Evolutionary conservation across 306 rosid genomes (phyloP), one percentile per base, ranked within the genome.

Genomic region (Geum urbanum): DNA sequence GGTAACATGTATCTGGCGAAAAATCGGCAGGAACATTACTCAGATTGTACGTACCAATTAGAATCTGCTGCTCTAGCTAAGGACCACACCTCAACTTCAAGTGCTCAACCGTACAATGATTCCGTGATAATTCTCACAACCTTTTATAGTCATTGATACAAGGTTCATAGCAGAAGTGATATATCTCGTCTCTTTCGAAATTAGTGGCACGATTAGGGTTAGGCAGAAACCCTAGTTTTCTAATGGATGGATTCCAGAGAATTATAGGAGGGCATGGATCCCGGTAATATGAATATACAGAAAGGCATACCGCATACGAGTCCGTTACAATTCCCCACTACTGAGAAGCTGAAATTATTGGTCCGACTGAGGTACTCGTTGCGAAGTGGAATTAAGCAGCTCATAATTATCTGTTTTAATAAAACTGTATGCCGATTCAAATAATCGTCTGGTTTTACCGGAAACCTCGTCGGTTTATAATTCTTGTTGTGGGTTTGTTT

Each of bases 71-170:
- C 59, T 22, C 3, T n/a, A 5, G 35, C 59, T 54, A 54, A 54
- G 59, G 59, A 54, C 59, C 59, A 54, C 8, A 54, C 59, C 58
- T 19, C 58, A 53, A 53, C 58, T n/a, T n/a, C n/a, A n/a, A n/a
- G n/a, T n/a, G n/a, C 59, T 54, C 35, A 54, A 20, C 59, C 59
- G 9, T 1, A 14, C 10, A 2, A 19, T 53, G 59, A 9, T 54
- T 54, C 59, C 13, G 1, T 20, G 1, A 54, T 13, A 54, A 54
- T 9, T 54, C 59, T 19, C 59, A 54, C 32, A 19, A 54, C 35
- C 24, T n/a, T n/a, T 54, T 19, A 54, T 54, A 54, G 8, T 54
- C 59, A 54, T 20, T 22, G 1, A 54, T 54, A 19, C 59, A 32
- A 19, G 32, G 20, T 18, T 54, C 59, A 20, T 54, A 54, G 59